Conservation (phyloP, 1,139 yeast species). For the Candida pseudoviswanathii region DNA sequence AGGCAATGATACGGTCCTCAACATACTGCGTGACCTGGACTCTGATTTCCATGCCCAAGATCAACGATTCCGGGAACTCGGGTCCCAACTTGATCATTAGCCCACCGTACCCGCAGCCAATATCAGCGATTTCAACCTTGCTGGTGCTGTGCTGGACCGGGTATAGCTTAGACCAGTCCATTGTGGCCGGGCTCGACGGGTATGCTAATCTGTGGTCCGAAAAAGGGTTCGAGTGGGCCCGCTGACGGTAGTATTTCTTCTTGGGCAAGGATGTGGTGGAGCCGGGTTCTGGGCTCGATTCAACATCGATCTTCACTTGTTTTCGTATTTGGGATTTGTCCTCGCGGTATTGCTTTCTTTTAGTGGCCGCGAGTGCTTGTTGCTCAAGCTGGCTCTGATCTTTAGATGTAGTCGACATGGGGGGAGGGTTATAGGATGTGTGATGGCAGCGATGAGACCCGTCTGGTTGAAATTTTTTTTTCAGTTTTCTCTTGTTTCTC, state of each 20-base stretch:
- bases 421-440: not conserved
- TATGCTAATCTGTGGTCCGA: conserved; percentile 92
- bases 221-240: conserved; percentile 98
- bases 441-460: not conserved
- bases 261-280: conserved; percentile 50
- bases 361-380: conserved; percentile 19
- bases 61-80: conserved; percentile 67
- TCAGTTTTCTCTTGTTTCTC: not conserved
- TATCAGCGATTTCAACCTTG: conserved; percentile 87
- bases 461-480: not conserved
- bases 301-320: conserved; percentile 32
- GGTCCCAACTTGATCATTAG: conserved; percentile 79
- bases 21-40: conserved; percentile 97
- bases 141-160: conserved; percentile 58
- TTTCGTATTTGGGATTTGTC: conserved; percentile 38
- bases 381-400: not conserved
- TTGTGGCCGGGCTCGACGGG: conserved; percentile 74
- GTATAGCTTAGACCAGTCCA: conserved; percentile 84
- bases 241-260: conserved; percentile 89
- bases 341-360: conserved; percentile 43
- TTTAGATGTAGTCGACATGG: not conserved
- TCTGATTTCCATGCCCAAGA: conserved; percentile 95
- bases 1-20: conserved; percentile 89
- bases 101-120: conserved; percentile 99
- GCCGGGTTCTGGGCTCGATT: conserved; percentile 7